Percentiles rank a stretch among this genome's conserved stretches.
Conservation (phyloP, 2,329 filamentous ascomycete species). For the Rhinocladiella similis region DNA sequence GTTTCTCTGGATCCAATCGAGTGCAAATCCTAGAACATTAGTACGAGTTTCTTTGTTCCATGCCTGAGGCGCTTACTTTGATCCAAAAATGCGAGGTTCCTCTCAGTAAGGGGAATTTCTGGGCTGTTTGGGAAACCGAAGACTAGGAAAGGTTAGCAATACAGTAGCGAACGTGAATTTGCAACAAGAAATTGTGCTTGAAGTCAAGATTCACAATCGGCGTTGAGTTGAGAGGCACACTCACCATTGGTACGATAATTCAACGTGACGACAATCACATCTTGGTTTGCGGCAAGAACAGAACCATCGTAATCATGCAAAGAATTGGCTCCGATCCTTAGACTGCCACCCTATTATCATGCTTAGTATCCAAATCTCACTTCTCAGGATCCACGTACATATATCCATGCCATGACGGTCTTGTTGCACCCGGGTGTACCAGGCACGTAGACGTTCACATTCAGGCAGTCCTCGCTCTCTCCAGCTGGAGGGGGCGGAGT, state of each 20-base stretch:
- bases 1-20: slow-evolving; percentile 39
- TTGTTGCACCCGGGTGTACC: slow-evolving; percentile 27
- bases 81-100: slow-evolving; percentile 33
- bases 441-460: slow-evolving; percentile 41
- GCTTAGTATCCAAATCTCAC: background rate
- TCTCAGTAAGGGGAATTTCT: slow-evolving; percentile 33
- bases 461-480: slow-evolving; percentile 43
- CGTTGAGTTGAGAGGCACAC: background rate
- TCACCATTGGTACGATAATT: slow-evolving; percentile 32
- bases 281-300: slow-evolving; percentile 31
- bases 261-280: slow-evolving; percentile 37
- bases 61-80: background rate
- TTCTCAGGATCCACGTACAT: slow-evolving; percentile 24
- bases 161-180: background rate
- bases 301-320: slow-evolving; percentile 36
- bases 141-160: slow-evolving; percentile 18
- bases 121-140: slow-evolving; percentile 43
- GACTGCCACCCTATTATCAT: slow-evolving; percentile 34
- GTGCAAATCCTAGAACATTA: slow-evolving; percentile 29
- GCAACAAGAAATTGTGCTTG: too few species aligned
- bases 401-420: slow-evolving; percentile 43
- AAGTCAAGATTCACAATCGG: background rate
- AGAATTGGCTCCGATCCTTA: slow-evolving; percentile 31
- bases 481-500: slow-evolving; percentile 16
- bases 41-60: background rate